A percentile compares a stretch with the other conserved stretches of the same genome.
These are phyloP conservation scores for Hordeum marinum DNA, from an alignment of 176 grass and related monocot genomes.

Conservation along the genomic window DNA sequence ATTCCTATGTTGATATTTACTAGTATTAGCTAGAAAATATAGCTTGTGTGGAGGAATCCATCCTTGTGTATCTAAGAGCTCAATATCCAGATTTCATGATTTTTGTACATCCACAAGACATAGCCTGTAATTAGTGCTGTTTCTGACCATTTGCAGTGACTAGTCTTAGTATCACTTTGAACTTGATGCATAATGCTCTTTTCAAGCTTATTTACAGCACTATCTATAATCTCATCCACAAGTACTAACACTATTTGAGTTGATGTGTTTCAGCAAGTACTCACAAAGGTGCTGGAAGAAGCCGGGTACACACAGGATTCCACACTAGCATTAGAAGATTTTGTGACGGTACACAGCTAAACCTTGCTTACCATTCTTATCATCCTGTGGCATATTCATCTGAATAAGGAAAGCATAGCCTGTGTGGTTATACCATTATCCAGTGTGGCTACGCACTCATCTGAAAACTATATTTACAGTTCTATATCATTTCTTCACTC, in stretches of 20 bases:
- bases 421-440: neutral
- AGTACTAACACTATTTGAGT: neutral
- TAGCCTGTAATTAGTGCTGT: neutral
- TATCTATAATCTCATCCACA: neutral
- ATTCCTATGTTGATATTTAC: neutral
- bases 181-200: neutral
- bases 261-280: constrained; percentile 46
- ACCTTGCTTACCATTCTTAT: neutral
- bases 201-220: neutral
- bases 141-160: neutral
- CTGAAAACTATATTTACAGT: no score
- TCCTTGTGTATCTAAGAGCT: neutral
- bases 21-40: no score
- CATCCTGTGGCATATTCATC: neutral
- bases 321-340: constrained; percentile 57
- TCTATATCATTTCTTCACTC: neutral
- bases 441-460: neutral
- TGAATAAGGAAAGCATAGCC: neutral
- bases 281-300: constrained; percentile 67
- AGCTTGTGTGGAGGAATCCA: neutral
- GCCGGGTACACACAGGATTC: constrained; percentile 64
- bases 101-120: neutral
- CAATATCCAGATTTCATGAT: neutral
- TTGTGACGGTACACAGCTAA: constrained; percentile 39
- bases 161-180: neutral